Evolutionary conservation across 257 asterid genomes (phyloP), one percentile per base, ranked within the genome.

Genomic region (Mentha longifolia): DNA sequence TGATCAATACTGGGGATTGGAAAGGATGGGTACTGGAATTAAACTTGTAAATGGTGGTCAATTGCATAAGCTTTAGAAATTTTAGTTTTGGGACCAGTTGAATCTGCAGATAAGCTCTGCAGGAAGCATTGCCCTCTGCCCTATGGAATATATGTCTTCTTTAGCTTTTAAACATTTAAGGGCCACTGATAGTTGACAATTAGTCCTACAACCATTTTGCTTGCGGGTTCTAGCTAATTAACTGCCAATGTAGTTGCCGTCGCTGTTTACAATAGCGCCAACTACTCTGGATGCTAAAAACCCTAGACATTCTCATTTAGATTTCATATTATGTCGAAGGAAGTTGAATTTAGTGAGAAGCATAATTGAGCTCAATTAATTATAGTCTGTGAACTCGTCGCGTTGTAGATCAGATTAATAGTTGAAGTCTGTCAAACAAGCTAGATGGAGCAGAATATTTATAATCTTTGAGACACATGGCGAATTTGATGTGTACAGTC

Each of bases 381-480:
- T 35, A 31, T 66, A 46, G 60, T 56, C 20, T 45, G 46, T 35
- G 61, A 67, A 52, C 37, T 51, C 52, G 28, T 25, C 39, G 39
- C 6, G 3, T 28, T 68, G 74, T 62, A 33, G 13, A 10, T 60
- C 5, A 28, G 31, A 28, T 28, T 13, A 28, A 9, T 56, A 31
- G 35, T 42, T 39, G 63, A 74, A 15, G 22, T 47, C 54, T 35
- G 25, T 37, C 70, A 74, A 25, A 61, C 54, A 30, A 58, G 39
- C 39, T 47, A 19, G 42, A n/a, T 45, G 17, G 41, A 63, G 16
- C 14, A 20, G 15, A 51, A 49, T 19, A n/a, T 28, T 51, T 7
- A 4, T 52, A 28, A 13, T 7, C 2, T 43, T 58, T 28, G 30
- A 9, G 56, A 59, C 25, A 50, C 7, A 35, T 37, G 65, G 30